Conservation (phyloP, 352 stramenopile genomes). For the Hyaloperonospora brassicae region DNA sequence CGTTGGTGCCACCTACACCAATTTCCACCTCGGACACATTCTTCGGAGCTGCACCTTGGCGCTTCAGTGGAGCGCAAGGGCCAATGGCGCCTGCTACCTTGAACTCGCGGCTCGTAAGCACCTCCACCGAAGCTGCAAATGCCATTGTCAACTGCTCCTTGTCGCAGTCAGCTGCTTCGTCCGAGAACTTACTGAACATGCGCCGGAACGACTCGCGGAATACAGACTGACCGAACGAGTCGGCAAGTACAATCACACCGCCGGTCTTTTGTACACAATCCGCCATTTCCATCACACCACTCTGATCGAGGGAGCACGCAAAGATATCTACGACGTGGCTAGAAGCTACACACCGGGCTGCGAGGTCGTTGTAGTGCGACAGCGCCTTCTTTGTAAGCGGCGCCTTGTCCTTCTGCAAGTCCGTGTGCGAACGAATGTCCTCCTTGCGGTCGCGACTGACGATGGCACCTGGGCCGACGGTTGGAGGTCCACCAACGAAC, state of each 20-base stretch:
- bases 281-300: slow-evolving; percentile 98
- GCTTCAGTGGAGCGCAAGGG: slow-evolving; percentile 93
- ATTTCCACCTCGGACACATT: slow-evolving; percentile 97
- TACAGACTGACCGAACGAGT: slow-evolving; percentile 97
- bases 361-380: slow-evolving; percentile 93
- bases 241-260: slow-evolving; percentile 96
- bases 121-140: slow-evolving; percentile 92
- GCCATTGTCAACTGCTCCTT: slow-evolving; percentile 95
- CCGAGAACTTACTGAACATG: slow-evolving; percentile 95
- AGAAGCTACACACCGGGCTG: slow-evolving; percentile 84
- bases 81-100: slow-evolving; percentile 98
- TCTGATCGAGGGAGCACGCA: slow-evolving; percentile 96
- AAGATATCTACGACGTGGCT: slow-evolving; percentile 99
- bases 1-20: slow-evolving; percentile 83
- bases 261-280: slow-evolving; percentile 96
- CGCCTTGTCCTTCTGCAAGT: slow-evolving; percentile 92
- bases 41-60: slow-evolving; percentile 81
- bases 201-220: slow-evolving; percentile 98
- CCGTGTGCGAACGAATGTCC: slow-evolving; percentile 95
- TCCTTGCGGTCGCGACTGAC: slow-evolving; percentile 93
- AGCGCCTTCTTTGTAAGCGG: slow-evolving; percentile 93
- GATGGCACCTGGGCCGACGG: slow-evolving; percentile 92
- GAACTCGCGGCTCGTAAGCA: slow-evolving; percentile 96
- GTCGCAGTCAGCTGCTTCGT: slow-evolving; percentile 91
- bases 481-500: slow-evolving; percentile 96